These are phyloP conservation scores for Geotrichum macrosporum DNA, from an alignment of 1,139 yeast genomes.

Conservation along the genomic window DNA sequence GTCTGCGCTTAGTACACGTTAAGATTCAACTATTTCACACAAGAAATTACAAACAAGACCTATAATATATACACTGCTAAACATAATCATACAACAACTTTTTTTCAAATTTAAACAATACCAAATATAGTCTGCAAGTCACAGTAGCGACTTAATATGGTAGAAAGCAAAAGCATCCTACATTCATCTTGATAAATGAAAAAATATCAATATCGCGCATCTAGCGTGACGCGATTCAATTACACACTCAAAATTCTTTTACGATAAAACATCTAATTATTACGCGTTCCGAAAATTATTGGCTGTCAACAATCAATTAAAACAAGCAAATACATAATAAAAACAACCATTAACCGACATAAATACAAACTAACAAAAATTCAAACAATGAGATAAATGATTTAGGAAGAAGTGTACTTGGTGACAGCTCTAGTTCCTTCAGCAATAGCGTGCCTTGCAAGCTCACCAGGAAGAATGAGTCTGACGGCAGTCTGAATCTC, in stretches of 20 bases:
- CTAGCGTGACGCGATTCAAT: neutral
- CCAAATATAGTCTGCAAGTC: no score
- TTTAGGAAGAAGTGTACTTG: conserved; percentile 77
- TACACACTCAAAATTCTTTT: neutral
- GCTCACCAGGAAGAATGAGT: conserved; percentile 98
- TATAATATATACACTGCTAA: no score
- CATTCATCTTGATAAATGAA: no score
- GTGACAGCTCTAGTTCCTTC: conserved; percentile 99
- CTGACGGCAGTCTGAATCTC: conserved; percentile 99
- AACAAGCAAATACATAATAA: neutral
- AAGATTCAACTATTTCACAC: no score
- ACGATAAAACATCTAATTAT: neutral
- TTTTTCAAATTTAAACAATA: no score
- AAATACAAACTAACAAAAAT: conserved; percentile 6
- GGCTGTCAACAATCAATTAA: conserved; percentile 1
- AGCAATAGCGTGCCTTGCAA: conserved; percentile 98
- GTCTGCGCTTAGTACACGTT: no score
- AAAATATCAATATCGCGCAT: no score
- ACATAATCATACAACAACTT: no score
- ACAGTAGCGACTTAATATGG: no score
- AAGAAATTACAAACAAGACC: no score
- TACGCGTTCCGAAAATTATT: neutral
- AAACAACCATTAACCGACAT: conserved; percentile 10
- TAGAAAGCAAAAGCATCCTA: no score
- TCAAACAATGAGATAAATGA: conserved; percentile 4